These are phyloP conservation scores for Eucalyptus melliodora DNA, from an alignment of 345 rosid species.

Conservation along the genomic window DNA sequence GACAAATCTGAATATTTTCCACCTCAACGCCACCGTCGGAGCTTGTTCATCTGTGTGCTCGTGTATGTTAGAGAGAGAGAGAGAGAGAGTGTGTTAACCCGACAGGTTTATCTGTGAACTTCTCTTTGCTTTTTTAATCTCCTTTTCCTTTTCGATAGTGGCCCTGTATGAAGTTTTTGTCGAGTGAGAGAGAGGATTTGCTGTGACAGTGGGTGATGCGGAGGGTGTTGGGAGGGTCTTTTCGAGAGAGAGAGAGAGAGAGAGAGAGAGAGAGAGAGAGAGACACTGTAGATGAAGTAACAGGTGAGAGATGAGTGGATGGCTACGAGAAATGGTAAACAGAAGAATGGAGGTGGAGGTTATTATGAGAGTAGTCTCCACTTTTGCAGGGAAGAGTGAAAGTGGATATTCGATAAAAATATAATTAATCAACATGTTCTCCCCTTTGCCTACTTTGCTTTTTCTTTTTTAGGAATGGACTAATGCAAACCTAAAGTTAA, in stretches of 20 bases:
- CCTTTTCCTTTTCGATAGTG: neutral
- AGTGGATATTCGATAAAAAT: neutral
- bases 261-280: neutral
- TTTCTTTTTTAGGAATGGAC: neutral
- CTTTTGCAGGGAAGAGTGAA: neutral
- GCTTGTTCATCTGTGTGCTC: neutral
- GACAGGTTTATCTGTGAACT: neutral
- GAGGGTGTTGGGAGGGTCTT: neutral
- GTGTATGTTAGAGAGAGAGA: neutral
- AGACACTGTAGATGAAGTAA: neutral
- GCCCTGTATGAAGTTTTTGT: neutral
- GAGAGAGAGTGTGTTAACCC: neutral
- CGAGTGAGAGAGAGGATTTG: neutral
- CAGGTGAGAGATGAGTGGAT: neutral
- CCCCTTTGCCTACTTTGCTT: neutral
- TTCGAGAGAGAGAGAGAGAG: neutral
- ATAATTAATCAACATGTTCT: neutral
- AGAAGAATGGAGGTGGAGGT: neutral
- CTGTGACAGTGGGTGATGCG: neutral
- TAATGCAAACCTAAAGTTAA: neutral
- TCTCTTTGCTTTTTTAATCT: neutral
- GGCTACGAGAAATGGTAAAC: neutral
- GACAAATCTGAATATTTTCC: neutral
- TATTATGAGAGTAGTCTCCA: neutral
- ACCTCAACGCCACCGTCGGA: neutral